phyloP scores from a whole-genome alignment of 345 rosid genomes.

The Dipteronia dyeriana region DNA sequence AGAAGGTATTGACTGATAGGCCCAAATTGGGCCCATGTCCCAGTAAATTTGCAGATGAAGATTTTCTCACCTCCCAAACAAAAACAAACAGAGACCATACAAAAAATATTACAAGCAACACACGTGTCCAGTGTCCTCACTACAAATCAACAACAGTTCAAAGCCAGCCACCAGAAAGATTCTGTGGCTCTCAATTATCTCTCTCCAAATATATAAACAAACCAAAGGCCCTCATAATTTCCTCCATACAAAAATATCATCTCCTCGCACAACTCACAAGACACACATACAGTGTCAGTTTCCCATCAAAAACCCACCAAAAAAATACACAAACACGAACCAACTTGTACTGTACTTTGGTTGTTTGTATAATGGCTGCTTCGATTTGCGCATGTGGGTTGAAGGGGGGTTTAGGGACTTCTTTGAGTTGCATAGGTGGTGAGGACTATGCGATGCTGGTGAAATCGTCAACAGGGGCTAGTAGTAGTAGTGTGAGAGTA shows the following conservation, averaged over 20 bases:
- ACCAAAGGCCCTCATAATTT: conserved; percentile 28
- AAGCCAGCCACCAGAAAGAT: conserved; percentile 24
- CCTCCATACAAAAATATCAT: conserved; percentile 14
- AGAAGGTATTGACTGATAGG: too few species aligned
- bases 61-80: conserved; percentile 16
- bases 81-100: conserved; percentile 13
- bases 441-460: conserved; percentile 46
- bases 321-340: too few species aligned
- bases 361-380: conserved; percentile 33
- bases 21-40: not conserved
- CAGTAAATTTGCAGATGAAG: conserved; percentile 13
- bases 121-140: conserved; percentile 40
- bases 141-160: conserved; percentile 24
- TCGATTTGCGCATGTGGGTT: conserved; percentile 54
- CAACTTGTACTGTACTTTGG: too few species aligned
- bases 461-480: conserved; percentile 38
- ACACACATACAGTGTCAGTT: not conserved
- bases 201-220: conserved; percentile 25
- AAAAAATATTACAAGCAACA: not conserved
- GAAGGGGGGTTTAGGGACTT: conserved; percentile 38
- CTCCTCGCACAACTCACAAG: not conserved
- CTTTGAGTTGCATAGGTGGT: conserved; percentile 35
- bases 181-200: conserved; percentile 47
- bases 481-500: conserved; percentile 30
- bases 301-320: too few species aligned